Percentiles rank a stretch among this genome's conserved stretches.
Conservation (phyloP, 371 early-diverging fungal species). For the Choanephora cucurbitarum region DNA sequence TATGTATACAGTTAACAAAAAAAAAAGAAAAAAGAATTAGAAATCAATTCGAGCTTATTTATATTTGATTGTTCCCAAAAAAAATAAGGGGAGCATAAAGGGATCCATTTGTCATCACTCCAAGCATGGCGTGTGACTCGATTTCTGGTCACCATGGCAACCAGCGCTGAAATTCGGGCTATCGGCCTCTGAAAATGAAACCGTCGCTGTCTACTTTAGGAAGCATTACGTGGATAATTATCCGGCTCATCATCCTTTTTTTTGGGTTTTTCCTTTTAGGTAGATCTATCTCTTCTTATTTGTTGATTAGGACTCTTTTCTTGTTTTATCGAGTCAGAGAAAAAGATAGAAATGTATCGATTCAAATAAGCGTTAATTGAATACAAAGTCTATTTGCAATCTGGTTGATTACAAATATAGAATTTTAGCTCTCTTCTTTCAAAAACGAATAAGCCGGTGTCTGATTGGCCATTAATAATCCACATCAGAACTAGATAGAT, state of each 20-base stretch:
- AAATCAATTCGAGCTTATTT: background rate
- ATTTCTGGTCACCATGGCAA: conserved; percentile 17
- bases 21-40: background rate
- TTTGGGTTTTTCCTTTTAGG: background rate
- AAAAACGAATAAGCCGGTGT: background rate
- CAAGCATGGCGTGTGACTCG: background rate
- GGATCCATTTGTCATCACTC: background rate
- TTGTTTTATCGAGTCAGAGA: no score
- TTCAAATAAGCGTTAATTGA: no score
- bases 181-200: background rate
- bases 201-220: background rate
- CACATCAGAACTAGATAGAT: background rate
- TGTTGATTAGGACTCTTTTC: no score
- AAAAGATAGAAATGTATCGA: no score
- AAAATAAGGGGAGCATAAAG: background rate
- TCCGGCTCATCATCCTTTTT: background rate
- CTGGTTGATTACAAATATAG: background rate
- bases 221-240: background rate
- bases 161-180: background rate
- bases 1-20: background rate
- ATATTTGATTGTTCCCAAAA: background rate
- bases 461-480: background rate
- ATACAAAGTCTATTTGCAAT: no score
- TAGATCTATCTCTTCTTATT: background rate
- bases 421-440: background rate